Evolutionary conservation across 257 asterid species (phyloP).

Genomic region (Nicotiana attenuata): DNA sequence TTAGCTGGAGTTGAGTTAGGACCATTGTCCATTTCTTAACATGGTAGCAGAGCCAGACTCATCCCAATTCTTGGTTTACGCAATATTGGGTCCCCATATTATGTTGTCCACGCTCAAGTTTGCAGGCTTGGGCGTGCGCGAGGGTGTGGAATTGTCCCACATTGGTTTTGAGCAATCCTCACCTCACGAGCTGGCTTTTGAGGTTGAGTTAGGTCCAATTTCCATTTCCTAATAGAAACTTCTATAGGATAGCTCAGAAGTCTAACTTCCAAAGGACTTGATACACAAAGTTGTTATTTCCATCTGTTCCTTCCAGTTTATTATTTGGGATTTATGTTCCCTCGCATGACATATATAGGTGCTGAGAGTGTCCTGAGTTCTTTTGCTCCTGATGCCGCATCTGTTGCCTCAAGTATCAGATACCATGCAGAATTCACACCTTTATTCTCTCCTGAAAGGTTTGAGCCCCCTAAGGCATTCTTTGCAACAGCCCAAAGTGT

Average conservation of each 20-base stretch:
- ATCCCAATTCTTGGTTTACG: too few relatives aligned
- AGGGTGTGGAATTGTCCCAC: too few relatives aligned
- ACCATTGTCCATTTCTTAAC: too few relatives aligned
- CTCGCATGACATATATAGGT: constrained; percentile 34
- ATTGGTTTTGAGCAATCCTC: too few relatives aligned
- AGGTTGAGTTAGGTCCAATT: too few relatives aligned
- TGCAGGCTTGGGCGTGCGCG: too few relatives aligned
- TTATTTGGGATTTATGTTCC: not conserved
- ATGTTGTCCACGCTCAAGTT: too few relatives aligned
- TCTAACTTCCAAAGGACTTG: not conserved
- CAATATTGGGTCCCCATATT: too few relatives aligned
- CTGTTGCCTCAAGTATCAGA: constrained; percentile 66
- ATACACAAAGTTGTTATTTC: not conserved
- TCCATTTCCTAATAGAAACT: not conserved
- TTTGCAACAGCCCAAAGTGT: constrained; percentile 81
- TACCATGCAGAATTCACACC: constrained; percentile 76
- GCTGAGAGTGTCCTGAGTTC: constrained; percentile 22
- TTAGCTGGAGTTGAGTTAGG: too few relatives aligned
- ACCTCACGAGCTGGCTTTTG: too few relatives aligned
- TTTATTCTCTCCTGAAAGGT: constrained; percentile 50
- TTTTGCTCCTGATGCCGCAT: constrained; percentile 42
- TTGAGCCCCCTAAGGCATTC: constrained; percentile 66
- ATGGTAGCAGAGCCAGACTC: too few relatives aligned
- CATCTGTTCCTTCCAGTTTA: not conserved
- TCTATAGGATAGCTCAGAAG: not conserved